A percentile compares a stretch with the other conserved stretches of the same genome.
Conservation (phyloP, 129 eudicot species). For the Calendula officinalis region DNA sequence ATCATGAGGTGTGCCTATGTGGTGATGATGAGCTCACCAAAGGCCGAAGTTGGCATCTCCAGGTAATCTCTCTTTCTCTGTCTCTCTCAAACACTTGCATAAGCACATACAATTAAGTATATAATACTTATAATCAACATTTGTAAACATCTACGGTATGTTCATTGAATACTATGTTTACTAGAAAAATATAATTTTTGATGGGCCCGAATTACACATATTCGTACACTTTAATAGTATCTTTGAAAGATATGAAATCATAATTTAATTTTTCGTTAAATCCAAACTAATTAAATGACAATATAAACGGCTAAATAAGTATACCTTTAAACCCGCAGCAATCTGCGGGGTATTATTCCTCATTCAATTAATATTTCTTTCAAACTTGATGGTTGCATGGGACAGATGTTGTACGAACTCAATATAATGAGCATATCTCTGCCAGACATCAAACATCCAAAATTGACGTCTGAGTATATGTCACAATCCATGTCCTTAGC, state of each 20-base stretch:
- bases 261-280: too few relatives aligned
- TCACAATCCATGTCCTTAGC: background rate
- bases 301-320: too few relatives aligned
- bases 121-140: too few relatives aligned
- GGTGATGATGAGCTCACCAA: constrained; percentile 9
- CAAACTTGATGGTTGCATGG: background rate
- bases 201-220: too few relatives aligned
- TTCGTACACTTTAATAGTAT: too few relatives aligned
- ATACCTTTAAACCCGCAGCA: too few relatives aligned
- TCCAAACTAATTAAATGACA: too few relatives aligned
- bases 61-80: background rate
- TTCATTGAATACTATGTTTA: too few relatives aligned
- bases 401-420: constrained; percentile 1
- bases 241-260: too few relatives aligned
- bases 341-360: too few relatives aligned
- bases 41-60: constrained; percentile 6
- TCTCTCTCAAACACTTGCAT: background rate
- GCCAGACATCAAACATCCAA: background rate
- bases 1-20: constrained; percentile 1
- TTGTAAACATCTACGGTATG: too few relatives aligned
- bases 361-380: background rate
- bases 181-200: too few relatives aligned
- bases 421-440: constrained; percentile 8
- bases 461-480: background rate
- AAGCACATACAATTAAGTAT: background rate